These are phyloP conservation scores for Mycosarcoma mackinlayi DNA, from an alignment of 1,284 basidiomycete species.

Conservation along the genomic window DNA sequence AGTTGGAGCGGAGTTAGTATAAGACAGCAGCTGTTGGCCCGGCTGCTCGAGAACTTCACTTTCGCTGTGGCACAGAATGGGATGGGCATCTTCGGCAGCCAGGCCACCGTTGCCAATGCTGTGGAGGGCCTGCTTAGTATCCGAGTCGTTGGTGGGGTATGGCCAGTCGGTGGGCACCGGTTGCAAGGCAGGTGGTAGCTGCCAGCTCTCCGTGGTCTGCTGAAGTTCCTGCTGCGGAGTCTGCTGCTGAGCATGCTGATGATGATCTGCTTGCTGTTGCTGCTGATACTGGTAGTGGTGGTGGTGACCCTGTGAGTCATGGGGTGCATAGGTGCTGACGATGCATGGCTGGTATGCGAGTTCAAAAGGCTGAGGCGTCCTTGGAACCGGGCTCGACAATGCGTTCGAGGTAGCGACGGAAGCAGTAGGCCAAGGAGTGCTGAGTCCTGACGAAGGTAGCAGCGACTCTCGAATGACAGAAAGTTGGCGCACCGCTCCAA, in stretches of 20 bases:
- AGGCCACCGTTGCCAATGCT: conserved; percentile 2
- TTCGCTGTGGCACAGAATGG: too few relatives aligned
- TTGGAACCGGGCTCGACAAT: conserved; percentile 8
- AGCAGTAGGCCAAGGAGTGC: conserved; percentile 14
- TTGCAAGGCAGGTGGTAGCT: too few relatives aligned
- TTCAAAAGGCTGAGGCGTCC: conserved; percentile 7
- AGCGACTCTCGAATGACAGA: neutral
- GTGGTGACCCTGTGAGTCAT: neutral
- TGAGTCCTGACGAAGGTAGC: conserved; percentile 2
- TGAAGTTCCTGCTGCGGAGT: neutral
- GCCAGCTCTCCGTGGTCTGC: too few relatives aligned
- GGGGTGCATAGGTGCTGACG: neutral
- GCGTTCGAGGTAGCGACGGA: conserved; percentile 7
- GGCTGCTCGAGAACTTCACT: too few relatives aligned
- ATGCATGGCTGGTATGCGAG: neutral
- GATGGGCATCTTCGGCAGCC: too few relatives aligned
- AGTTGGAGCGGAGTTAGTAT: too few relatives aligned
- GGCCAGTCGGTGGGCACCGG: conserved; percentile 1
- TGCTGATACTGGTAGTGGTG: neutral
- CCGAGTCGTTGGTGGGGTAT: neutral
- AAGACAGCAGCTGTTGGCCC: too few relatives aligned
- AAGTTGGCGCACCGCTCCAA: conserved; percentile 5
- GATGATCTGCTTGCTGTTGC: neutral
- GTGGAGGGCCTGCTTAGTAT: conserved; percentile 5
- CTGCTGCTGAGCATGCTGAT: too few relatives aligned